phyloP scores from a whole-genome alignment of 1,284 basidiomycete species.

The Cryptococcus sp. region DNA sequence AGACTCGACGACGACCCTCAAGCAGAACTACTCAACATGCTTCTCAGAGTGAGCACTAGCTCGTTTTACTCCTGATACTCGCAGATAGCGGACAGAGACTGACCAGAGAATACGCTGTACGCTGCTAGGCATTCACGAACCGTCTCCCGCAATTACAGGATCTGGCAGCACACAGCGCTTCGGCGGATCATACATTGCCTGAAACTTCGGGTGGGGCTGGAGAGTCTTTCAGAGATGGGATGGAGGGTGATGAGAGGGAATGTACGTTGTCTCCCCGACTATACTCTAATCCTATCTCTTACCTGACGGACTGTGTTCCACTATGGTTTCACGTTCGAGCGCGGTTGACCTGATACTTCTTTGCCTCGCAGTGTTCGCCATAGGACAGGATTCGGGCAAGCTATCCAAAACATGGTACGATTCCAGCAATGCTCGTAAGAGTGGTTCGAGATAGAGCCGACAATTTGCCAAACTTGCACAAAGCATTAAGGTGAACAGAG shows the following conservation, averaged over 20 bases:
- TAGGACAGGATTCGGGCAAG: slow-evolving; percentile 77
- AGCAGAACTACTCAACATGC: slow-evolving; percentile 65
- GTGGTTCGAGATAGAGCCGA: background rate
- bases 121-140: slow-evolving; percentile 68
- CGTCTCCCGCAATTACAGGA: slow-evolving; percentile 80
- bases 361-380: slow-evolving; percentile 65
- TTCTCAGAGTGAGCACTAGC: slow-evolving; percentile 62
- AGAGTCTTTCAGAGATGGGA: slow-evolving; percentile 78
- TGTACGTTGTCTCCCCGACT: slow-evolving; percentile 58
- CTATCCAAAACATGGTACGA: slow-evolving; percentile 82
- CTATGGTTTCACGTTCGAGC: too few relatives aligned
- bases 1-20: slow-evolving; percentile 72
- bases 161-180: slow-evolving; percentile 81
- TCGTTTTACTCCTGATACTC: background rate
- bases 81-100: background rate
- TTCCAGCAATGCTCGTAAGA: slow-evolving; percentile 27
- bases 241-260: slow-evolving; percentile 84
- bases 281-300: background rate
- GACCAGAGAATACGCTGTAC: background rate
- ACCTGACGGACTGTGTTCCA: too few relatives aligned
- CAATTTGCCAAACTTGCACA: too few relatives aligned
- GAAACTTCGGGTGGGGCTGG: slow-evolving; percentile 53
- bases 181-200: slow-evolving; percentile 59
- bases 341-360: background rate
- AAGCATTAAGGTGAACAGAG: too few relatives aligned